Base-by-base conservation (phyloP, 352 stramenopile species). In the Globisporangium irregulare region DNA sequence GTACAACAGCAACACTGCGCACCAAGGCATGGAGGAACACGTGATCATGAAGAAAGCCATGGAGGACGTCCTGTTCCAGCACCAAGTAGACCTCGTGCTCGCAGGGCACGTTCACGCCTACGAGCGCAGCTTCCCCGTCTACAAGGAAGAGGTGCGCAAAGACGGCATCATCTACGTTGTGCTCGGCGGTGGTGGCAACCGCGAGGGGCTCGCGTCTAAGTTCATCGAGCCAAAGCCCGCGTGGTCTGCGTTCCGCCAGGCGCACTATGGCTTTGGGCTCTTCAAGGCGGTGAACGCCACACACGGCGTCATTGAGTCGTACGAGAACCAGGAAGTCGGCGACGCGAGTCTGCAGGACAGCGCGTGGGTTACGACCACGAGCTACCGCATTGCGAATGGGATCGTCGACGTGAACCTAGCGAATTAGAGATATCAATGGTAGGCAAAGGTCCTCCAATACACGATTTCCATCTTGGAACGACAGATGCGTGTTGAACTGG, bases 41-140 rank as follows among this genome's bases (percentile, higher is more conserved):
- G 71, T 86, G 66, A 56, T 71, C 43, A 96, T 97, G 79, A 90
- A 89, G 62, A 72, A 86, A 56, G 68, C 95, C 71, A 92, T 98
- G 79, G 94, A 99, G 75, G 84, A 92, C 8, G 67, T 98, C 22
- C 81, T 98, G 57, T 92, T 98, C 59, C 64, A 89, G 61, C 74
- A 98, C 70, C 85, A 82, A 34, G 93, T 98, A 22, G 95, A 98
- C 62, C 69, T 98, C 22, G 83, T 98, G 14, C 77, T 98, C 50
- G 80, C 84, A 2, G 84, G 96, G 36, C 96, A 99, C 72, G 89
- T 98, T 27, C 96, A 99, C 73, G 95, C 93, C 3, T 99, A 99
- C 73, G 90, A 98, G 76, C 84, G 96, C 20, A 95, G 90, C 27
- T 69, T 83, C 38, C 88, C 90, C 0, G 87, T 97, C 0, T 95